Evolutionary conservation across 495 filamentous ascomycete genomes (phyloP), one percentile per base, ranked within the genome.

Genomic region (Cercophora sp.): DNA sequence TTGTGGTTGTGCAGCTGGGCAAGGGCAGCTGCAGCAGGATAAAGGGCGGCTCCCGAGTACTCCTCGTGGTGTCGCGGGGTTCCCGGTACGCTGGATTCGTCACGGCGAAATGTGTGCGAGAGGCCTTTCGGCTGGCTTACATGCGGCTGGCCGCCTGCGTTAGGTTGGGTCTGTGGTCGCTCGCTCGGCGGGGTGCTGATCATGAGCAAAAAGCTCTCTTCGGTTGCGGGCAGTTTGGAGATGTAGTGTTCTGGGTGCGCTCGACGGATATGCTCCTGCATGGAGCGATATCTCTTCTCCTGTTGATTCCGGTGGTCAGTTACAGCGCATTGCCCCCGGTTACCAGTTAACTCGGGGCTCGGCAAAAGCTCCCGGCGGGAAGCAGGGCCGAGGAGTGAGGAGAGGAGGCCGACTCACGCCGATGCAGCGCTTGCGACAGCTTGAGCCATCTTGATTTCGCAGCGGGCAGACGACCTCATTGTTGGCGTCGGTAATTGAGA

Each of bases 181-280:
- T 94, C 87, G 31, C 85, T 86, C 26, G 88, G 90, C 34, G 89
- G 85, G 52, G 89, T 89, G 68, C 82, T 94, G 67, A 96, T 88
- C 91, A 96, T 96, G 65, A 94, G 77, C 60, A 86, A 76, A 74
- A 98, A 96, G 85, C 91, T 96, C 76, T 97, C 93, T 67, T 96
- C 91, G 60, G 93, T 98, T 39, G 93, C 93, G 66, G 93, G 93
- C 62, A 98, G 89, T 84, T 97, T 98, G 54, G 93, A 84, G 59
- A 98, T 96, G 71, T 96, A 98, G 71, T 96, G 85, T 64, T 94
- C 92, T 48, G 93, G 94, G 71, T 98, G 93, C 65, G 93, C 93
- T 68, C 93, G 84, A 60, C 93, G 89, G 60, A 98, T 97, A 64
- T 98, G 93, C 80, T 98, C 93, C 75, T 96, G 94, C 88, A 98